Evolutionary conservation across 2,329 filamentous ascomycete species (phyloP), one percentile per base, ranked within the genome.

Genomic region (Colletotrichum theobromicola): DNA sequence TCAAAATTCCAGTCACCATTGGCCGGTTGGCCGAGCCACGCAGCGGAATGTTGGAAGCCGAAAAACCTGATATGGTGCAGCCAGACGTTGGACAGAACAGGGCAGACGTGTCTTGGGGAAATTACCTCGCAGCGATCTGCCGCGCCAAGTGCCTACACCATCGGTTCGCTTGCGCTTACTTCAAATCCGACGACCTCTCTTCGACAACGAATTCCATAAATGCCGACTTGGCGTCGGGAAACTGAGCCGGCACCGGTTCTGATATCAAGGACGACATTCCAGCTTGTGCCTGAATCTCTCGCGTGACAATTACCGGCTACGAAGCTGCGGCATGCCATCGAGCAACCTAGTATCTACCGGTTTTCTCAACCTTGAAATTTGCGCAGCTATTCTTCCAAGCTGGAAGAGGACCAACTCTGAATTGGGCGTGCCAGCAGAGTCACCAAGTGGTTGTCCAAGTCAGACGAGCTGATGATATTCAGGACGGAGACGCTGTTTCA

Each of bases 51-150:
- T 4, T 35, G 21, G 57, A 55, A 53, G 28, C 37, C 53, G 28
- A 26, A 26, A 66, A 64, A 60, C 70, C 35, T 50, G 55, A 53
- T 42, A 3, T 21, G 32, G 24, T n/a, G 42, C 24, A 63, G 24
- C 15, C 57, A 53, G 32, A 70, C 50, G 61, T 34, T 10, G 67
- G 37, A 32, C 32, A 50, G 63, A 74, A 74, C 72, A 72, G 57
- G 63, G 57, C 32, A 75, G 18, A 46, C 28, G 15, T 58, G 46
- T 67, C 37, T 62, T 58, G 57, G 12, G 35, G 26, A 67, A 57
- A 75, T 75, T 62, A 62, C n/a, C 68, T 30, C 46, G 72, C 62
- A 72, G 69, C 24, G 72, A 75, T 75, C 68, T 35, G 37, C 72
- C 57, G 26, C 26, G 72, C 72, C 72, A 72, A 72, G 68, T 50